These are phyloP conservation scores for Fusarium musae DNA, from an alignment of 2,329 filamentous ascomycete species.

Conservation along the genomic window DNA sequence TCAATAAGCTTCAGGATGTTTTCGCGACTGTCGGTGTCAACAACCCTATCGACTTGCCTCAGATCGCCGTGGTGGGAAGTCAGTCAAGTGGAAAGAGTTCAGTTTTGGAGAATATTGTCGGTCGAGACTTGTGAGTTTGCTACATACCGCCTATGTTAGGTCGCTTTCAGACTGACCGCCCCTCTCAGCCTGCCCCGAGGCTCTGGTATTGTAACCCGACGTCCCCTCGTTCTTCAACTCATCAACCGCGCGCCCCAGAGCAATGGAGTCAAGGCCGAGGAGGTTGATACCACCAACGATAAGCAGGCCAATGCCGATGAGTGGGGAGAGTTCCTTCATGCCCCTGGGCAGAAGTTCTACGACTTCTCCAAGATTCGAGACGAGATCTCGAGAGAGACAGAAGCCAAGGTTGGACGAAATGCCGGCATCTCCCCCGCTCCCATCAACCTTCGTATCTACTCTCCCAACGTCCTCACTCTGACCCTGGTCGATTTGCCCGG, in stretches of 20 bases:
- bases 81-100: constrained; percentile 99
- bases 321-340: constrained; percentile 98
- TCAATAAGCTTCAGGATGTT: constrained; percentile 99
- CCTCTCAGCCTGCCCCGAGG: constrained; percentile 85
- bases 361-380: constrained; percentile 99
- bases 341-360: constrained; percentile 96
- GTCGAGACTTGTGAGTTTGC: constrained; percentile 90
- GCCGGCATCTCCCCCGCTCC: constrained; percentile 95
- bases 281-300: constrained; percentile 76
- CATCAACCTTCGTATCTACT: constrained; percentile 98
- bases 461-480: constrained; percentile 95
- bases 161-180: constrained; percentile 22
- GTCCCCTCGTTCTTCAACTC: constrained; percentile 95
- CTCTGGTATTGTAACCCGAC: constrained; percentile 95
- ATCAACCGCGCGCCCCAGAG: constrained; percentile 86
- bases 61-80: constrained; percentile 97
- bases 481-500: constrained; percentile 97
- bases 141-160: constrained; percentile 18
- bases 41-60: constrained; percentile 98
- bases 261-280: constrained; percentile 78
- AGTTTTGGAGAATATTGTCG: constrained; percentile 98
- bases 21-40: constrained; percentile 98
- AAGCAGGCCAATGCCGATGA: constrained; percentile 92
- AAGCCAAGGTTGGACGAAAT: constrained; percentile 95
- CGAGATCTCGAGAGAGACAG: constrained; percentile 96